Conservation (phyloP, 805 yeast genomes). For the Saccharomycopsis capsularis region DNA sequence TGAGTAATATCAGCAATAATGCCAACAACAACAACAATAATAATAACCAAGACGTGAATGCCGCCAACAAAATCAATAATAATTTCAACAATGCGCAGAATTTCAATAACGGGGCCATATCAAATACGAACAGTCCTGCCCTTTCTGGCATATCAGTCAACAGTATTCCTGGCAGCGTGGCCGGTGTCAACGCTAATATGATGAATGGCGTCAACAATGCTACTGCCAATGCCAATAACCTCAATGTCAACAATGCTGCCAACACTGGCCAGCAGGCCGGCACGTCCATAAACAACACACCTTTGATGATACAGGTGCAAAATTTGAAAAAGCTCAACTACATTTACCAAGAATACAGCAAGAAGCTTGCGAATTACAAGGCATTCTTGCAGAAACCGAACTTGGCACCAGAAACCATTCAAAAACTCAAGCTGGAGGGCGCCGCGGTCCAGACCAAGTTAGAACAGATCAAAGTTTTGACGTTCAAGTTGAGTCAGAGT, state of each 20-base stretch:
- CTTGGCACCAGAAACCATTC: constrained; percentile 28
- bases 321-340: constrained; percentile 8
- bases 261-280: neutral
- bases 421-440: constrained; percentile 28
- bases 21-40: neutral
- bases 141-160: neutral
- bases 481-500: constrained; percentile 17
- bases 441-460: constrained; percentile 28
- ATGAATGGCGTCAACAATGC: constrained; percentile 5
- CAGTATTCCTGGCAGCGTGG: too few relatives aligned
- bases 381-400: constrained; percentile 28
- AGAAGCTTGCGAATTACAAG: constrained; percentile 24
- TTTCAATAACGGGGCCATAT: neutral
- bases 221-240: constrained; percentile 5
- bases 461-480: constrained; percentile 23
- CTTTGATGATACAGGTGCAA: constrained; percentile 15
- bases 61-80: neutral
- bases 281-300: neutral
- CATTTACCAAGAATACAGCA: constrained; percentile 12
- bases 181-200: neutral
- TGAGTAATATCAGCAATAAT: neutral
- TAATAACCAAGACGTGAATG: neutral
- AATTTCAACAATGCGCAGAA: neutral
- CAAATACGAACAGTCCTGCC: constrained; percentile 1
- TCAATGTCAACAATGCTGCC: neutral